Base-by-base conservation (phyloP, 345 rosid species). In the Eucalyptus regnans region DNA sequence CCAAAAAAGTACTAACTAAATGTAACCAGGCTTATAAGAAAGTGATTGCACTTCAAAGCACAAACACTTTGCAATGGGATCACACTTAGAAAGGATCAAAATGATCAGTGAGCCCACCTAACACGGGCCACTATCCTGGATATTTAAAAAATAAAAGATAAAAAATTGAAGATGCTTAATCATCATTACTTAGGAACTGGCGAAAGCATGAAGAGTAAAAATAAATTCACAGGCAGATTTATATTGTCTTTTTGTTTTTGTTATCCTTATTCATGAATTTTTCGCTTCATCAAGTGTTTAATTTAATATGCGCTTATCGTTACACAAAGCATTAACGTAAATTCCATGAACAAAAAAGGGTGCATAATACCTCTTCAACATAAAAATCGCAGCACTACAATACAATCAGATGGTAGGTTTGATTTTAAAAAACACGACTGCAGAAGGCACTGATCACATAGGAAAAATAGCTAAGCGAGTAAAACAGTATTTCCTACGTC, bases 391-490 rank as follows among this genome's bases (percentile, higher is more conserved):
- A 60, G 66, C 66, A 60, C n/a, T 27, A 27, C 14, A 0, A 60
- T 27, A 60, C 66, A 60, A 25, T 10, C n/a, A 60, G 66, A 60
- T 60, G 66, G 31, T 27, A 3, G 16, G n/a, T 60, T 60, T 60
- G n/a, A 60, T 60, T 60, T 60, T 9, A 3, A 11, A 54, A 54
- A 54, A 1, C 14, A 3, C 20, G 1, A 60, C 66, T 25, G 11
- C 66, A 60, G n/a, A 11, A 60, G 66, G 31, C 66, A 60, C 66
- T 60, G 31, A 25, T 60, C 66, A 60, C 66, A 27, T 11, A 25
- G n/a, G n/a, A 60, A 0, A 0, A 0, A 60, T 27, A 60, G n/a
- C n/a, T 60, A 25, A 46, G 27, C 0, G 43, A 84, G 51, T 27
- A 84, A 84, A 46, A 11, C 54, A 84, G 86, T 44, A 79, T 79